phyloP scores from a whole-genome alignment of 257 asterid genomes.

The Linderniella brevidens region DNA sequence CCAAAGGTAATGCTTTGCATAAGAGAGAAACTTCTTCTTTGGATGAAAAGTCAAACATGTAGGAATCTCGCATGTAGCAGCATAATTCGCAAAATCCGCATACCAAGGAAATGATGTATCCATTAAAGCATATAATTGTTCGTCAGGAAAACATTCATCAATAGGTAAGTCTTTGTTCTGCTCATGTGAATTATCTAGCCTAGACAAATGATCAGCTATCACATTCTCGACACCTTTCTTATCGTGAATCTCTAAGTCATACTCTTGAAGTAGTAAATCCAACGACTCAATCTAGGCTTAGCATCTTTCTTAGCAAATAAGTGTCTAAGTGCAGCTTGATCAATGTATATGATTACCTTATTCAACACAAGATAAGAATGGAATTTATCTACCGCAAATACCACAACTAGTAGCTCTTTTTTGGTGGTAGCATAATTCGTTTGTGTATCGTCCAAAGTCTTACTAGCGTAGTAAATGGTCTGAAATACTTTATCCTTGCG shows the following conservation, averaged over 20 bases:
- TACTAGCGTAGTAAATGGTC: background rate
- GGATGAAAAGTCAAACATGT: background rate
- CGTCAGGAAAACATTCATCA: background rate
- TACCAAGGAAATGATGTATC: background rate
- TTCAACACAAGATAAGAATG: background rate
- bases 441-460: background rate
- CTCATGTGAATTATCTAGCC: background rate
- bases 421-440: background rate
- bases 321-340: background rate
- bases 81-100: background rate
- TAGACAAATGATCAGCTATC: background rate
- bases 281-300: background rate
- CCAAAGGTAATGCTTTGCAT: background rate
- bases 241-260: background rate
- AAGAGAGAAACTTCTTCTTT: background rate
- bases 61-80: background rate
- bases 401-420: background rate
- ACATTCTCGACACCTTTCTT: background rate
- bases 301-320: background rate
- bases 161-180: background rate
- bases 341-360: background rate
- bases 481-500: too few species aligned
- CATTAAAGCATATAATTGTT: background rate
- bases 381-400: background rate
- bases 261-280: background rate